Evolutionary conservation across 352 stramenopile species (phyloP).

Genomic region (Phytophthora sp.): DNA sequence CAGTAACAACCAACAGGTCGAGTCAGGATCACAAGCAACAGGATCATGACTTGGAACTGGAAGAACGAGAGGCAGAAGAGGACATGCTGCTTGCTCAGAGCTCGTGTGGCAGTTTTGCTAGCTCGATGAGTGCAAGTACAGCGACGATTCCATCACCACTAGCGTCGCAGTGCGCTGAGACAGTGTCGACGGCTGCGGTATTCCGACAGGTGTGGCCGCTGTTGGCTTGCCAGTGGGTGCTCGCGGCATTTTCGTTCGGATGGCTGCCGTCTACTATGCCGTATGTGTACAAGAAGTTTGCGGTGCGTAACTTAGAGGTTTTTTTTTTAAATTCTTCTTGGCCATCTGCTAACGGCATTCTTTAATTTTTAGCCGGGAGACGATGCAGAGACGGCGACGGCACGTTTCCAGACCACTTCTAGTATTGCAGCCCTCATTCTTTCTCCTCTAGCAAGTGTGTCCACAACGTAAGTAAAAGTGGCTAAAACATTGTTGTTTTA

Average conservation of each 20-base stretch:
- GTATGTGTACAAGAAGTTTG: slow-evolving; percentile 76
- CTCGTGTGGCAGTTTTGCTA: slow-evolving; percentile 18
- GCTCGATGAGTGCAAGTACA: slow-evolving; percentile 10
- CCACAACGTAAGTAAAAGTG: slow-evolving; percentile 34
- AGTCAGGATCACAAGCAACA: slow-evolving; percentile 6
- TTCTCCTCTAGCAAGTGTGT: slow-evolving; percentile 41
- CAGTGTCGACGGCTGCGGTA: slow-evolving; percentile 27
- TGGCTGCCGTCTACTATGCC: slow-evolving; percentile 75
- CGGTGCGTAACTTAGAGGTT: slow-evolving; percentile 48
- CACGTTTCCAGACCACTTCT: slow-evolving; percentile 59
- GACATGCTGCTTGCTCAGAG: slow-evolving; percentile 34
- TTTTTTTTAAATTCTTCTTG: neutral
- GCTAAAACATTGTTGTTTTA: neutral
- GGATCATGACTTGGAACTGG: slow-evolving; percentile 6
- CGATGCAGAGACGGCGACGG: slow-evolving; percentile 45
- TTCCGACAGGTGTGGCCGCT: slow-evolving; percentile 57
- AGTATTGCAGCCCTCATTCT: slow-evolving; percentile 61
- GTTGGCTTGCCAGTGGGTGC: slow-evolving; percentile 55
- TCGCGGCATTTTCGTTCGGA: slow-evolving; percentile 71
- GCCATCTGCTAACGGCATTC: neutral
- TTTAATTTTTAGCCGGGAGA: slow-evolving; percentile 36
- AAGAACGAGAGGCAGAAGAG: slow-evolving; percentile 30
- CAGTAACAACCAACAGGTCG: neutral
- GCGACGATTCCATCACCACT: slow-evolving; percentile 14
- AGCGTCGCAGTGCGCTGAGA: neutral